Evolutionary conservation across 202 grass and related monocot genomes (phyloP).

Genomic region (Bolboschoenoplectus hybrid): DNA sequence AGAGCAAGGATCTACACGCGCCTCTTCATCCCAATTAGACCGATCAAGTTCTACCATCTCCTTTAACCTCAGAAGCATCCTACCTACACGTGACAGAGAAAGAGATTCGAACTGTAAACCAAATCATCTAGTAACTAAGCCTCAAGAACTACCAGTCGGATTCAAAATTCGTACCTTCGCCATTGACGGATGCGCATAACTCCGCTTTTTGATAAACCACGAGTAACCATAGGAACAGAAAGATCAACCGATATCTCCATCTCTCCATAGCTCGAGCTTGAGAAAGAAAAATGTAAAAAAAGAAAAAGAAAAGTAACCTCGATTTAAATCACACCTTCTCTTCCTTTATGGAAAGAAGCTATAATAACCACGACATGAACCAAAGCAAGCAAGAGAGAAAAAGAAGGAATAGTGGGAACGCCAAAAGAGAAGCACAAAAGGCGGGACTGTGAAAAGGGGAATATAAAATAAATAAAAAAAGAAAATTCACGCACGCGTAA

Average conservation of each 20-base stretch:
- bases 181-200: constrained; percentile 53
- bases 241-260: constrained; percentile 40
- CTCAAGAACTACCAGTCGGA: constrained; percentile 18
- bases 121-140: constrained; percentile 2
- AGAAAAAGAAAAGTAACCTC: neutral
- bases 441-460: constrained; percentile 26
- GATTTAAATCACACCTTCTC: neutral
- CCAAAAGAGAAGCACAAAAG: constrained; percentile 32
- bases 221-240: constrained; percentile 48
- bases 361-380: neutral
- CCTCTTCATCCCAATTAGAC: constrained; percentile 51
- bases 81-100: constrained; percentile 49
- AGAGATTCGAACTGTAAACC: neutral
- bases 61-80: constrained; percentile 51
- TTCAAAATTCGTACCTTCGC: constrained; percentile 59
- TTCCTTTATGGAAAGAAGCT: neutral
- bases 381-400: neutral
- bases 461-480: neutral
- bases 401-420: constrained; percentile 28
- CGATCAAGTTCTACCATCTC: constrained; percentile 51
- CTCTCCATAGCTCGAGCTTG: constrained; percentile 23
- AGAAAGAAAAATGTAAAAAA: neutral
- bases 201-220: constrained; percentile 30
- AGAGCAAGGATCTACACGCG: constrained; percentile 46
- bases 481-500: constrained; percentile 21